Conservation (phyloP, 177 flowering plant species). For the Vitis hybrid region DNA sequence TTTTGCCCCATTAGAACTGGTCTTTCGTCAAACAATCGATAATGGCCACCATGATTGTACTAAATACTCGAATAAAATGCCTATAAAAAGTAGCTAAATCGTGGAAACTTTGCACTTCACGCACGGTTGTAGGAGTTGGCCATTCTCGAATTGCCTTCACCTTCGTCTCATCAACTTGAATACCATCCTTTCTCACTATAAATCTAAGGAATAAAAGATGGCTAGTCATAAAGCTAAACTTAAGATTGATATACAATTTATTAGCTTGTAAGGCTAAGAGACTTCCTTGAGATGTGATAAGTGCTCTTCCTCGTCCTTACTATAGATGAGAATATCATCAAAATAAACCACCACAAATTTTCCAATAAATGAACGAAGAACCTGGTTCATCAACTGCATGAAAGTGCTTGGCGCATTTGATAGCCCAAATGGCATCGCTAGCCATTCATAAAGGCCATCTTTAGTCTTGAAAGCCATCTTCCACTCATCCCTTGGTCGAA, state of each 20-base stretch:
- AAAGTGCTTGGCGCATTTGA: too few species aligned
- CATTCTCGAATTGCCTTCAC: not conserved
- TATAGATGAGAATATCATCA: too few species aligned
- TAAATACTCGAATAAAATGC: not conserved
- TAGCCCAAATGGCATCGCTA: too few species aligned
- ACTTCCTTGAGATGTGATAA: too few species aligned
- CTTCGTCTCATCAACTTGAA: not conserved
- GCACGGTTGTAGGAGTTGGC: not conserved
- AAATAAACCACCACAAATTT: too few species aligned
- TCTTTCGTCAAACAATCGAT: not conserved
- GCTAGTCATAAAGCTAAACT: not conserved
- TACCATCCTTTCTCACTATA: not conserved
- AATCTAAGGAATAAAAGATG: not conserved
- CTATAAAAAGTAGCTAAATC: constrained; percentile 1
- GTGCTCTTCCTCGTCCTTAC: too few species aligned
- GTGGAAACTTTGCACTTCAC: constrained; percentile 1
- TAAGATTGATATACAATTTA: not conserved
- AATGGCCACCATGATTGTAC: not conserved
- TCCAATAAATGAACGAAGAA: too few species aligned
- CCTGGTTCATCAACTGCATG: too few species aligned
- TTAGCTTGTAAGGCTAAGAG: too few species aligned
- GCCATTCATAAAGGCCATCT: too few species aligned
- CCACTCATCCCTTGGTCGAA: too few species aligned
- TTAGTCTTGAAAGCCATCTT: too few species aligned
- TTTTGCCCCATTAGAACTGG: not conserved